Conservation (phyloP, 768 basidiomycete species). For the Suillus sp. region DNA sequence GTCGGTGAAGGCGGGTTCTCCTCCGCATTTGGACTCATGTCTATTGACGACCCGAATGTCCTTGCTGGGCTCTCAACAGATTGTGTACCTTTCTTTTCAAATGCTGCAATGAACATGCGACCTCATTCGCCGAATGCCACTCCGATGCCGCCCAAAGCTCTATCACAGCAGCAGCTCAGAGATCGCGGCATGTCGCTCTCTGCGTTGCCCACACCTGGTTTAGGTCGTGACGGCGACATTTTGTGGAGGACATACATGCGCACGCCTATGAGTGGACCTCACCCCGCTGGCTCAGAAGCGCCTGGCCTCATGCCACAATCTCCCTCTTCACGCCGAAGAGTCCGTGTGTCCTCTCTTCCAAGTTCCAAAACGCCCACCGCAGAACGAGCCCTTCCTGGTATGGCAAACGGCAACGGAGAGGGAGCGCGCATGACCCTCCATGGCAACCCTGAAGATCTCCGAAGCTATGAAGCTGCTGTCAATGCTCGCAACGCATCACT, state of each 20-base stretch:
- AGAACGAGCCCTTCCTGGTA: conserved; percentile 24
- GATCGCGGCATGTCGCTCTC: conserved; percentile 30
- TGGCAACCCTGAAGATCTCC: conserved; percentile 59
- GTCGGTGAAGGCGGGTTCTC: conserved; percentile 48
- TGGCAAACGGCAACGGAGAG: conserved; percentile 21
- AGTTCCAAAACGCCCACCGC: conserved; percentile 65
- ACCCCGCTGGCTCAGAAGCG: conserved; percentile 17
- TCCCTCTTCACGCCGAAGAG: conserved; percentile 40
- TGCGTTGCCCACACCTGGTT: conserved; percentile 35
- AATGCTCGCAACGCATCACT: conserved; percentile 66
- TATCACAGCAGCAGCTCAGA: conserved; percentile 23
- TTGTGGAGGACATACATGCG: conserved; percentile 78
- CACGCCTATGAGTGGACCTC: conserved; percentile 55
- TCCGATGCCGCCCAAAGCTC: conserved; percentile 44
- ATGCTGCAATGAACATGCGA: conserved; percentile 25
- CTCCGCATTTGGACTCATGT: conserved; percentile 74
- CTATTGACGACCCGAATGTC: conserved; percentile 71
- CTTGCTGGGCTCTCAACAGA: conserved; percentile 62
- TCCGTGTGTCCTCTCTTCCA: conserved; percentile 67
- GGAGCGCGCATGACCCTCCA: conserved; percentile 46
- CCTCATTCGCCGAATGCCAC: conserved; percentile 48
- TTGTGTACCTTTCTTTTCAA: conserved; percentile 64
- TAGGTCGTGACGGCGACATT: conserved; percentile 45
- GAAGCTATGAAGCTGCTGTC: conserved; percentile 75
- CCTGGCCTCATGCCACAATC: conserved; percentile 30